Percentiles rank a stretch among this genome's conserved stretches.
These are phyloP conservation scores for Prunus yedoensis DNA, from an alignment of 331 rosid species.

Conservation along the genomic window DNA sequence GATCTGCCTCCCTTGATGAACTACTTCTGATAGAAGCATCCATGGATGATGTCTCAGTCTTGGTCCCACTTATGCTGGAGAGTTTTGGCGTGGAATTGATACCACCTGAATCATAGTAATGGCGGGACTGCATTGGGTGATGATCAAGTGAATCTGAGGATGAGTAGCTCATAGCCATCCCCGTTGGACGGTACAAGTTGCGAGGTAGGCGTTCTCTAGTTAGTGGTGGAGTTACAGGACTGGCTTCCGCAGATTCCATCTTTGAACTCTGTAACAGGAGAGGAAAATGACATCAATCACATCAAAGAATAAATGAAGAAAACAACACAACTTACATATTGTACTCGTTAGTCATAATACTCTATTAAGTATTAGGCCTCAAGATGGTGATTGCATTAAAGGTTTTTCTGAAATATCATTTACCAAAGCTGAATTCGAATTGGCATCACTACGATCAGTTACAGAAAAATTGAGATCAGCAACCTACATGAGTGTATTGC, in stretches of 20 bases:
- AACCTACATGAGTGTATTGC: background rate
- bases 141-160: constrained; percentile 89
- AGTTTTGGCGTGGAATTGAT: constrained; percentile 74
- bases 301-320: background rate
- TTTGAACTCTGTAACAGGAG: constrained; percentile 59
- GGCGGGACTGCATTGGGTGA: constrained; percentile 74
- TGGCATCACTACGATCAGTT: constrained; percentile 2
- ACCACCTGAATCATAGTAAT: constrained; percentile 54
- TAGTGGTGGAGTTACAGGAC: constrained; percentile 86
- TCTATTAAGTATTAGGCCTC: background rate
- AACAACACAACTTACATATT: background rate
- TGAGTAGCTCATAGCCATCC: constrained; percentile 78
- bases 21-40: constrained; percentile 94
- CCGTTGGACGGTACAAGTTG: constrained; percentile 71
- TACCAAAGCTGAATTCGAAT: background rate
- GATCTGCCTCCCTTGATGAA: constrained; percentile 93
- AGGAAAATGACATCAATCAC: background rate
- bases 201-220: constrained; percentile 75
- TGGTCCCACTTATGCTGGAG: constrained; percentile 75
- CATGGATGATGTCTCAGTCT: constrained; percentile 77
- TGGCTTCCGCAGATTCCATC: constrained; percentile 83
- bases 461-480: background rate
- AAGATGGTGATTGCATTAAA: background rate
- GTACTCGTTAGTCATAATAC: background rate
- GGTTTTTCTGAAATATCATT: background rate